phyloP scores from a whole-genome alignment of 805 yeast species.

The Isabelozyma heimii region DNA sequence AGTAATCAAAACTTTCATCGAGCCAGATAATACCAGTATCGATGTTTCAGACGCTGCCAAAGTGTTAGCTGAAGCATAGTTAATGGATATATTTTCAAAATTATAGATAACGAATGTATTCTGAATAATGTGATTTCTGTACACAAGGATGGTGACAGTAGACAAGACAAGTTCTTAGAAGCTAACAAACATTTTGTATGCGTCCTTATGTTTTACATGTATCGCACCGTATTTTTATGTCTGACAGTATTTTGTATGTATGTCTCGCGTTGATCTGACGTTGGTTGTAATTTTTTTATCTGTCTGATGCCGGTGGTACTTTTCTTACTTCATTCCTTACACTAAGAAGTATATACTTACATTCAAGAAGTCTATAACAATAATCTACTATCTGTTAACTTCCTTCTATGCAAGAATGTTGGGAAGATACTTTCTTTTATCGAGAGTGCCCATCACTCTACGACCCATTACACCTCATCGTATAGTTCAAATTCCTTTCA shows the following conservation, averaged over 20 bases:
- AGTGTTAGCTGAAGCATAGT: conserved; percentile 31
- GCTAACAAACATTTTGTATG: not conserved
- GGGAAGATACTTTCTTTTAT: not conserved
- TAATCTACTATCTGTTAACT: not conserved
- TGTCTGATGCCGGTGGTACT: not conserved
- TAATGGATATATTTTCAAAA: not conserved
- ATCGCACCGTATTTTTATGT: not conserved
- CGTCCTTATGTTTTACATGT: too few species aligned
- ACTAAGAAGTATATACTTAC: not conserved
- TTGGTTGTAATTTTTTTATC: too few species aligned
- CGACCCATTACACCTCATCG: not conserved
- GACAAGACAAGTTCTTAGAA: too few species aligned
- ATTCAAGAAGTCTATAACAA: too few species aligned
- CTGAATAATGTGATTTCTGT: not conserved
- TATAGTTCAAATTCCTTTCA: not conserved
- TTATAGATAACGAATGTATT: not conserved
- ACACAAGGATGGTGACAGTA: not conserved
- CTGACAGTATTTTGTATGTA: not conserved
- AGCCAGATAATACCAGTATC: conserved; percentile 78
- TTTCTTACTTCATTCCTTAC: not conserved
- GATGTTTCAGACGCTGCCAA: conserved; percentile 49
- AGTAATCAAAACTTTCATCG: conserved; percentile 64
- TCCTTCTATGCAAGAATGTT: not conserved
- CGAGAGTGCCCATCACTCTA: not conserved
- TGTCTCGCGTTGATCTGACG: not conserved